Base-by-base conservation (phyloP, 2,329 filamentous ascomycete species). In the Blastomyces gilchristii region DNA sequence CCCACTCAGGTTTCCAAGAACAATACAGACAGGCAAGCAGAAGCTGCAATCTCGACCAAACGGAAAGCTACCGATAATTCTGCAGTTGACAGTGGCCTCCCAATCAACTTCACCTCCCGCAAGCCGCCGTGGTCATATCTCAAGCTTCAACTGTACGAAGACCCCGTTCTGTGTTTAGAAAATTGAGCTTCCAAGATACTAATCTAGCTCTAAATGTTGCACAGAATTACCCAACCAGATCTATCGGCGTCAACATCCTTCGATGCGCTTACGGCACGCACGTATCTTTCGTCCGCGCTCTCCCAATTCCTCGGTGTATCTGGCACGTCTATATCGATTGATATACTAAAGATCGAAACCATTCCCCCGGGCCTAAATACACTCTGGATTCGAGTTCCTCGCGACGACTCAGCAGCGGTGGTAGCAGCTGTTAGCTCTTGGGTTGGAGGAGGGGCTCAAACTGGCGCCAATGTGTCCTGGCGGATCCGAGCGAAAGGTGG, bases 231-330 rank as follows among this genome's bases (percentile, higher is more conserved):
- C 58, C 70, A 56, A 57, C 65, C 62, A 57, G 61, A 50, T 41
- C 11, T 43, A 6, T 25, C 43, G 18, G 14, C 57, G 7, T 43
- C 62, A 45, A 41, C 56, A n/a, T 66, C 71, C 52, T 69, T 79
- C 39, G 79, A 81, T 67, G 68, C 75, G n/a, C 73, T 81, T 65
- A 79, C 78, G n/a, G 73, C 76, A 31, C 75, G 75, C 63, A 76
- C 76, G 37, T 73, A 80, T 66, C 74, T 81, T 59, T 75, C 73
- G 58, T 72, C 78, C 52, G 79, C 79, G 1, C 72, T 81, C 0
- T 74, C 75, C 25, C 78, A 80, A 68, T 80, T 78, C 67, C 75
- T 81, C 54, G 79, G 79, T 1, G 63, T 80, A 8, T 73, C 74
- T 3, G 79, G 79, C 18, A 77, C 78, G 2, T 72, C 78, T 16